These are phyloP conservation scores for Arctium minus DNA, from an alignment of 129 eudicot genomes.

Conservation along the genomic window DNA sequence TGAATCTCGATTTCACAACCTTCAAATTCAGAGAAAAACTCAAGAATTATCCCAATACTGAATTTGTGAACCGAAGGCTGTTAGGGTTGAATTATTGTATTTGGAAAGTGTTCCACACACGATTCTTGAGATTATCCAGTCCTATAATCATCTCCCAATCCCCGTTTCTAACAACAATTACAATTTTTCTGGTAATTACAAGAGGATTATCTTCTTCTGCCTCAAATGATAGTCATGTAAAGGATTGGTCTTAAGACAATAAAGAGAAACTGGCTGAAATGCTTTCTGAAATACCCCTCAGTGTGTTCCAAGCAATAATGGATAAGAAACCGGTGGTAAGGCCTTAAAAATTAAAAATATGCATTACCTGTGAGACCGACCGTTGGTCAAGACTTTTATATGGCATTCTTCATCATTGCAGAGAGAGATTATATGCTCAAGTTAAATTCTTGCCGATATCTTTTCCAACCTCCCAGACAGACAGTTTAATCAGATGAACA, in stretches of 20 bases:
- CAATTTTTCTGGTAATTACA: neutral
- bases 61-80: no score
- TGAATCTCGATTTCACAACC: no score
- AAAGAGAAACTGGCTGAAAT: neutral
- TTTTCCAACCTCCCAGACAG: neutral
- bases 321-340: neutral
- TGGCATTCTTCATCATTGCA: neutral
- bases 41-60: no score
- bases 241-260: neutral
- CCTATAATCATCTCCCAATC: no score
- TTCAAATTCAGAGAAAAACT: no score
- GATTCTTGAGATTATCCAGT: no score
- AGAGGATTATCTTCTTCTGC: neutral
- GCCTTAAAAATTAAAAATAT: neutral
- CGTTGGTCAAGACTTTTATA: neutral
- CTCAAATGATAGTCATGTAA: slow-evolving; percentile 1
- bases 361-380: neutral
- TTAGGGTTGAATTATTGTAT: no score
- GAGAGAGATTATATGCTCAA: neutral
- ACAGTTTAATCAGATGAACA: slow-evolving; percentile 1
- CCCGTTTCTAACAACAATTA: no score
- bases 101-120: no score
- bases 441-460: neutral
- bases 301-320: neutral
- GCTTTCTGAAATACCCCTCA: neutral